Evolutionary conservation across 1,284 basidiomycete genomes (phyloP).

Genomic region (Trichosporon coremiiforme): DNA sequence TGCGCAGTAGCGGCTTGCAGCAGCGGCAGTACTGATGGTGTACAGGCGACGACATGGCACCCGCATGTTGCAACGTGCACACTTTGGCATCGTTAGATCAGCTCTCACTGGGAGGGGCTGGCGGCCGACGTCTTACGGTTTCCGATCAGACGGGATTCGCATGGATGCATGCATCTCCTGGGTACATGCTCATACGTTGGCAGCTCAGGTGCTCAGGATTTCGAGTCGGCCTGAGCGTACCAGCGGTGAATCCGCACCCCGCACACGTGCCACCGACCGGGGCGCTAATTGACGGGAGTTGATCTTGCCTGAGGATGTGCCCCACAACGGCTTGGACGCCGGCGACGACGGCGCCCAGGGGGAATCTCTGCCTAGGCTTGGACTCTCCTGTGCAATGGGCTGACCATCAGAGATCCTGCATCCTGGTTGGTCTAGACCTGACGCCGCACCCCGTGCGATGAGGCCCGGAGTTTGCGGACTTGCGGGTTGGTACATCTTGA

Average conservation of each 20-base stretch:
- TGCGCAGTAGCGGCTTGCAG: background rate
- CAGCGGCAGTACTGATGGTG: background rate
- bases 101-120: too few species aligned
- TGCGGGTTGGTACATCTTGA: background rate
- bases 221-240: background rate
- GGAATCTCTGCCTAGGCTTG: background rate
- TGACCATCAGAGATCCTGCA: background rate
- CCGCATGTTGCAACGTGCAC: background rate
- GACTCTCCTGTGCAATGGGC: background rate
- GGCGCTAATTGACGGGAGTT: slow-evolving; percentile 5
- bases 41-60: background rate
- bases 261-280: slow-evolving; percentile 10
- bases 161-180: background rate
- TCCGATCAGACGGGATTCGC: background rate
- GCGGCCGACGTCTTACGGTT: background rate
- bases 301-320: background rate
- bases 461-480: slow-evolving; percentile 13
- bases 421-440: background rate
- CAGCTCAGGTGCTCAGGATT: slow-evolving; percentile 4
- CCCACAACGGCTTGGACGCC: slow-evolving; percentile 1
- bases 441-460: background rate
- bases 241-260: slow-evolving; percentile 10
- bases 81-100: too few species aligned
- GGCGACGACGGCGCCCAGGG: background rate
- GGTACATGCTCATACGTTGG: background rate